Evolutionary conservation across 306 rosid species (phyloP), one percentile per base, ranked within the genome.

Genomic region (Prunus dulcis): DNA sequence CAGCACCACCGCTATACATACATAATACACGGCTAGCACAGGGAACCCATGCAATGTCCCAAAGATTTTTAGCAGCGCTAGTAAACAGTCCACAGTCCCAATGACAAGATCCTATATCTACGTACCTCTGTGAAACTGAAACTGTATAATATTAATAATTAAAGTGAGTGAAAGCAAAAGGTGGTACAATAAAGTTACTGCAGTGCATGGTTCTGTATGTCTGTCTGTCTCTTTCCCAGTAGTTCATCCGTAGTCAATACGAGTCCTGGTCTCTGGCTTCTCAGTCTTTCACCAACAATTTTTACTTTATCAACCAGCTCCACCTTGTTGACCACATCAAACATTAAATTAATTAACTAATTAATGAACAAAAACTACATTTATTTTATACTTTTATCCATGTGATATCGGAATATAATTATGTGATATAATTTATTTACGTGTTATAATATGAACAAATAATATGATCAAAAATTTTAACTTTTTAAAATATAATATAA

Each of bases 11-110:
- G 25, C 53, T 43, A 57, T 22, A 45, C 43, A 38, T 38, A 6
- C 9, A 38, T 38, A 38, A 38, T 7, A 38, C 9, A 22, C 12
- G 55, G 25, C 25, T 23, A 34, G 6, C 17, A n/a, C 68, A 45
- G 76, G 76, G 55, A 28, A 17, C 45, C 76, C 67, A 60, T 45
- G 57, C 77, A 38, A 25, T 56, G 77, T 61, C 50, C 8, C 56
- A 7, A 41, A 60, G 18, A 73, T 60, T 9, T 58, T 73, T 18
- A 23, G 45, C 77, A 73, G 25, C n/a, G 12, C 23, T 22, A 34
- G n/a, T 28, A 72, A 57, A 22, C 38, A 68, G 56, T 3, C 9
- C 23, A 27, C 19, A 32, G 43, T 60, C 9, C n/a, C 9, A 7
- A 7, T 17, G 58, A 53, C 23, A 17, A 41, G 43, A 14, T 69